These are phyloP conservation scores for Agrocybe chaxingu DNA, from an alignment of 768 basidiomycete species.

Conservation along the genomic window DNA sequence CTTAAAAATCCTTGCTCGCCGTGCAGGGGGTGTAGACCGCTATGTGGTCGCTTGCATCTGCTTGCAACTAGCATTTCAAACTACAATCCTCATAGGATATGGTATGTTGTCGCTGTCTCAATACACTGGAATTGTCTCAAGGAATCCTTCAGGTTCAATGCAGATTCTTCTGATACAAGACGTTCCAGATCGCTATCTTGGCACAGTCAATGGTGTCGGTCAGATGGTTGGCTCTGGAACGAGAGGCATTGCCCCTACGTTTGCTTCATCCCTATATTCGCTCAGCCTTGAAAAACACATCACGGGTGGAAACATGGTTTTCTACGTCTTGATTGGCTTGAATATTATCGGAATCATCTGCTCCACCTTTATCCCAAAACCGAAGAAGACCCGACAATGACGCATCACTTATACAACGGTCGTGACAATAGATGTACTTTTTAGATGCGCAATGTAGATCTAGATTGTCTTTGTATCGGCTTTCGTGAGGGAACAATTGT, in stretches of 20 bases:
- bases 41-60: slow-evolving; percentile 27
- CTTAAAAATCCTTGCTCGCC: slow-evolving; percentile 27
- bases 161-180: slow-evolving; percentile 43
- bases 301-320: slow-evolving; percentile 43
- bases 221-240: slow-evolving; percentile 49
- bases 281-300: slow-evolving; percentile 42
- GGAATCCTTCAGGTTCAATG: slow-evolving; percentile 36
- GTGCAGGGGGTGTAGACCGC: slow-evolving; percentile 31
- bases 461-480: too few species aligned
- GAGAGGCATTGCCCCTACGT: slow-evolving; percentile 49
- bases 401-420: too few species aligned
- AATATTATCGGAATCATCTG: slow-evolving; percentile 21
- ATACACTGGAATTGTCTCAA: neutral
- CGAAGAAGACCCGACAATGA: too few species aligned
- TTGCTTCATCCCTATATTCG: slow-evolving; percentile 57
- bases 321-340: slow-evolving; percentile 30
- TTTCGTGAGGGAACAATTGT: too few species aligned
- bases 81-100: slow-evolving; percentile 28
- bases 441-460: too few species aligned
- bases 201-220: slow-evolving; percentile 51
- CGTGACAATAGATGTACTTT: too few species aligned
- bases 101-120: slow-evolving; percentile 23
- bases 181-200: slow-evolving; percentile 39
- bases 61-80: slow-evolving; percentile 28
- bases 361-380: too few species aligned